Evolutionary conservation across 1,284 basidiomycete species (phyloP), one percentile per base, ranked within the genome.

Genomic region (Trametes sp.): DNA sequence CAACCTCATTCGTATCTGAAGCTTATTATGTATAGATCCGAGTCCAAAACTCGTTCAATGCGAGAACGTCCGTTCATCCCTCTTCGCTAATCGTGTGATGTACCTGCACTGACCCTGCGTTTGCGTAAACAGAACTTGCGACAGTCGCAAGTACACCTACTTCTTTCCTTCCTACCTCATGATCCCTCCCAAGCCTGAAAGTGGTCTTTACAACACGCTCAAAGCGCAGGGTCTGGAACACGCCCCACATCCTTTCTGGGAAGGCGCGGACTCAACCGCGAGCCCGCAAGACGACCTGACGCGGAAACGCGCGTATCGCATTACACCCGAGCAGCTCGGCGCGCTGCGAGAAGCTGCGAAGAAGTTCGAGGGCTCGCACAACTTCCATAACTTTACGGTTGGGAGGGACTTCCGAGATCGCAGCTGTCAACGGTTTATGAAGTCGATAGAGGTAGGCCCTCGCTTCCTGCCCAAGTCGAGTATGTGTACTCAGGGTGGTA

Each of bases 361-460:
- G 62, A 85, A 83, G 70, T 98, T 89, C 72, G 84, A 91, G 70
- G 95, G 93, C 9, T 89, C 88, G 6, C 94, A 94, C 77, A 98
- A 99, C 76, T 99, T 98, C 76, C 95, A 98, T 79, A 99, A 99
- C 76, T 99, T 96, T 72, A 99, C 98, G 0, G 88, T 98, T 57
- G 92, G 90, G 10, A 88, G 93, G 61, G 92, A 94, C 50, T 95
- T 92, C 76, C 81, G 86, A 9, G 96, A 98, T 75, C 83, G 87
- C 16, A 92, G 90, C 63, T 92, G 90, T 70, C 86, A 90, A 70
- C 83, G 98, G 19, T 86, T 88, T 74, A 96, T 98, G 89, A 93
- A 94, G 72, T 85, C 82, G 50, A 88, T 98, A 4, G 88, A 93
- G 74, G 95, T 94, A 29, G 70, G 81, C 66, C 57, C 62, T 54